Base-by-base conservation (phyloP, 306 rosid genomes). In the Cyclanthera cordifolia region DNA sequence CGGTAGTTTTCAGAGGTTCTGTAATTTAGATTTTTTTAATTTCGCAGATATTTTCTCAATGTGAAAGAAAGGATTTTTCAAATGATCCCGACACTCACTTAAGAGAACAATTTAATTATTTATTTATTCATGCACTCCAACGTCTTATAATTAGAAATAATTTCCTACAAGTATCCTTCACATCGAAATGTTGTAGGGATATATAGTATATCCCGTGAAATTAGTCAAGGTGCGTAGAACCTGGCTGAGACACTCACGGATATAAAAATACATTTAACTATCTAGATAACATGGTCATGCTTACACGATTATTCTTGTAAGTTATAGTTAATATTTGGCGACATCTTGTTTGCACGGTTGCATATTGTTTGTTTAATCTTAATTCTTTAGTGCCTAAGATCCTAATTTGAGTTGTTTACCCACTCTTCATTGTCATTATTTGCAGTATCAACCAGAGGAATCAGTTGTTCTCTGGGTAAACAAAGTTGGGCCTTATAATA, bases 401-500 rank as follows among this genome's bases (percentile, higher is more conserved):
- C 17, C 15, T 64, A 11, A 39, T 67, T 20, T 12, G 23, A 16
- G 39, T 28, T 46, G 13, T 12, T 43, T 55, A 55, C 37, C 39
- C 61, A 4, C 37, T 55, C n/a, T 55, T 55, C 9, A 16, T 61
- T 57, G 65, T 63, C 52, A 70, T 73, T 50, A 74, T 59, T 66
- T 83, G 85, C 90, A 92, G 98, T 92, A 85, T 73, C 82, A 83
- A 78, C 53, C 43, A 74, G 86, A 75, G 7, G 96, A 92, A 4
- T 37, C 74, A 8, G 95, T 92, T 76, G 83, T 70, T 59, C 98
- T 92, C 49, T 92, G 98, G 98, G 98, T 89, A 59, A 92, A 92
- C 81, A 92, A 92, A 86, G 96, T 92, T 51, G 98, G 96, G 32
- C 98, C 98, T 2, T 92, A 92, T 71, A 92, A 92, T 77, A 92